phyloP scores from a whole-genome alignment of 2,329 filamentous ascomycete genomes.

The Zymoseptoria brevis region DNA sequence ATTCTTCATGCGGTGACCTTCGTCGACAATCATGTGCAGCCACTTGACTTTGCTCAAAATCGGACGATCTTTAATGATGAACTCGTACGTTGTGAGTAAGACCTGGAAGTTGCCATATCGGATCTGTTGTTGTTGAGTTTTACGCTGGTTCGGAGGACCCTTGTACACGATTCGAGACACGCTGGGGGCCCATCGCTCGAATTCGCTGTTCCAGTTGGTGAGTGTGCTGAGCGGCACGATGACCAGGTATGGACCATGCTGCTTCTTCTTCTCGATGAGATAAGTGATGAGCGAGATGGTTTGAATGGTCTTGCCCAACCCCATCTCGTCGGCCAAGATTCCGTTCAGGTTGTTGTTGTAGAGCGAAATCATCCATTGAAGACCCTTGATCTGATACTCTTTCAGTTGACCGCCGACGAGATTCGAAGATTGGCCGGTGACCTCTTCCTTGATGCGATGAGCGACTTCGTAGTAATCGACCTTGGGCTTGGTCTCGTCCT shows the following conservation, averaged over 20 bases:
- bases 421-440: constrained; percentile 72
- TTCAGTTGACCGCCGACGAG: constrained; percentile 89
- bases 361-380: constrained; percentile 99
- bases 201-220: constrained; percentile 97
- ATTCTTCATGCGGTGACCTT: constrained; percentile 99
- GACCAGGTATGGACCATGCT: constrained; percentile 86
- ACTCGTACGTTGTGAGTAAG: constrained; percentile 93
- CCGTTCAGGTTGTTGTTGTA: constrained; percentile 99
- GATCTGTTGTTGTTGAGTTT: constrained; percentile 86
- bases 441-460: constrained; percentile 89
- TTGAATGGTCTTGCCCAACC: constrained; percentile 98
- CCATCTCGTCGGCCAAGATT: constrained; percentile 98
- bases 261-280: constrained; percentile 89
- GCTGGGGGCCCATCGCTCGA: constrained; percentile 95
- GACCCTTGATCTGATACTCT: constrained; percentile 95
- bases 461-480: constrained; percentile 99
- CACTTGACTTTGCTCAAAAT: constrained; percentile 97
- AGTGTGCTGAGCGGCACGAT: constrained; percentile 95
- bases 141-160: constrained; percentile 79
- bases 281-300: constrained; percentile 97
- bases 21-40: constrained; percentile 99
- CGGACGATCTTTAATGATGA: constrained; percentile 97
- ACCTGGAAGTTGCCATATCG: constrained; percentile 95
- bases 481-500: constrained; percentile 61
- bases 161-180: constrained; percentile 91